Evolutionary conservation across 768 basidiomycete genomes (phyloP).

Genomic region (Coprinopsis marcescibilis): DNA sequence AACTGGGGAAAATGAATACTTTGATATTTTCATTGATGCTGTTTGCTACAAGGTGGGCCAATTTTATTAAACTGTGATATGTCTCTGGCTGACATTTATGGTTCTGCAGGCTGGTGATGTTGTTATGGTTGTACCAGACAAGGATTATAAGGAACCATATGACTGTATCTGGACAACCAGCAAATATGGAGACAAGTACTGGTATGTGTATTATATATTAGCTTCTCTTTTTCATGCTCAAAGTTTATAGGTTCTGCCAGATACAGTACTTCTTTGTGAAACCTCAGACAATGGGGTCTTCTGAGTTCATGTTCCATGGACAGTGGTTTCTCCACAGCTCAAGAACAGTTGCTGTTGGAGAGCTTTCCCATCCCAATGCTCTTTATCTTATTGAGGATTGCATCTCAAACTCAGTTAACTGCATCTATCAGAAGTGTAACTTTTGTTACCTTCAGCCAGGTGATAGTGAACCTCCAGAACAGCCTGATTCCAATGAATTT

Average conservation of each 20-base stretch:
- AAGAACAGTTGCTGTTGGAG: conserved; percentile 56
- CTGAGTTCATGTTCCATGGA: conserved; percentile 60
- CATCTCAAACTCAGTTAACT: conserved; percentile 45
- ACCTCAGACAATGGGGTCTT: conserved; percentile 14
- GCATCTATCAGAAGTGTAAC: conserved; percentile 56
- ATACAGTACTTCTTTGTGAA: conserved; percentile 59
- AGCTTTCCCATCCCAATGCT: conserved; percentile 57
- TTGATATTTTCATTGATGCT: conserved; percentile 50
- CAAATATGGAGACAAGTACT: conserved; percentile 48
- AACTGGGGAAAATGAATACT: conserved; percentile 24
- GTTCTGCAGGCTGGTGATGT: conserved; percentile 50
- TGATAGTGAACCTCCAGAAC: conserved; percentile 44
- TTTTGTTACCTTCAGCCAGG: conserved; percentile 34
- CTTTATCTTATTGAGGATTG: conserved; percentile 54
- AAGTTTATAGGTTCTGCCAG: conserved; percentile 54
- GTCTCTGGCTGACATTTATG: not conserved
- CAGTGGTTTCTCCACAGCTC: conserved; percentile 68
- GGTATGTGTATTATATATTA: conserved; percentile 37
- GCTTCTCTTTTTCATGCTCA: not conserved
- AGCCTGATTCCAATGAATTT: conserved; percentile 42
- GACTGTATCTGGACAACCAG: conserved; percentile 50
- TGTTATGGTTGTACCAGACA: conserved; percentile 57
- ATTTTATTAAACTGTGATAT: not conserved
- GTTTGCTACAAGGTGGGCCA: conserved; percentile 46
- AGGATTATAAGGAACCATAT: conserved; percentile 36